A percentile compares a stretch with the other conserved stretches of the same genome.
Conservation (phyloP, 495 filamentous ascomycete genomes). For the Melanomma pulvis-pyrius region DNA sequence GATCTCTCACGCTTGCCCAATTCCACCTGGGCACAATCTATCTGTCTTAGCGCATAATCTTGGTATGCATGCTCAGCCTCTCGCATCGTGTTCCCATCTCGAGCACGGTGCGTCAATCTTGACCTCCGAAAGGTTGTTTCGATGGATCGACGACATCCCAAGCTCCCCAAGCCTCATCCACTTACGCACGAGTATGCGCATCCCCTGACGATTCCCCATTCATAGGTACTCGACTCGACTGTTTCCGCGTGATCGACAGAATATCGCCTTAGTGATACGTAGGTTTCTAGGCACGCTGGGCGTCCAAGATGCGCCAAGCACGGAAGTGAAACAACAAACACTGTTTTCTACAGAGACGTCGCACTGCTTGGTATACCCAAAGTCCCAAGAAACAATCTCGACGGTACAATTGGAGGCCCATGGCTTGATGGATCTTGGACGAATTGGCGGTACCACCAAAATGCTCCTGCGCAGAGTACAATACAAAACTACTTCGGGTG, state of each 20-base stretch:
- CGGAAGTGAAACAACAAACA: background rate
- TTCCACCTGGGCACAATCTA: background rate
- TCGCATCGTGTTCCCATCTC: background rate
- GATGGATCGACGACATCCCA: no score
- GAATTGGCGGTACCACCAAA: background rate
- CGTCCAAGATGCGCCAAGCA: background rate
- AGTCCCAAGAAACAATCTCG: background rate
- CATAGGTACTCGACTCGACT: no score
- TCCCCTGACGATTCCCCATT: background rate
- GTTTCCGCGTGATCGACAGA: background rate
- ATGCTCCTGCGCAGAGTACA: background rate
- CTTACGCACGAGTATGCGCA: no score
- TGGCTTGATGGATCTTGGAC: background rate
- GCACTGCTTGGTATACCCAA: background rate
- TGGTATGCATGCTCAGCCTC: background rate
- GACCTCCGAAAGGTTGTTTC: no score
- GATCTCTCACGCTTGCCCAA: background rate
- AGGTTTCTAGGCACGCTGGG: background rate
- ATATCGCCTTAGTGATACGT: background rate
- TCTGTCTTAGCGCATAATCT: background rate
- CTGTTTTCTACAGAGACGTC: background rate
- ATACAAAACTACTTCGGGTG: background rate
- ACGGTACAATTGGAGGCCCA: background rate
- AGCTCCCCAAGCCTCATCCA: no score
- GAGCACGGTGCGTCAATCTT: background rate